Evolutionary conservation across 306 rosid species (phyloP).

Genomic region (Medicago ruthenica): DNA sequence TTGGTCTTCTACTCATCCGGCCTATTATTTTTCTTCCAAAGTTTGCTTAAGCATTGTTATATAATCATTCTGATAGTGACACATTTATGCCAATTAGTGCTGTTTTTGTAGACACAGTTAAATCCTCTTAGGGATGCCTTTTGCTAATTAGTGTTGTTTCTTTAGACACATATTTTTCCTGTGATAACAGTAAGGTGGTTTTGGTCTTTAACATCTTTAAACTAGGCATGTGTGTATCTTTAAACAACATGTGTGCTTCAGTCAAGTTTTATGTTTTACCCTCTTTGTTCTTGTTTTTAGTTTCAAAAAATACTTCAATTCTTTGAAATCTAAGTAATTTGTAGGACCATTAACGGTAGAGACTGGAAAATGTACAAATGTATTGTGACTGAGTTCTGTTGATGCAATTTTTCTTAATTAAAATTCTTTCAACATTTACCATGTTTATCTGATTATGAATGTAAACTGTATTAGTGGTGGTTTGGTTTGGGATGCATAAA

Average conservation of each 20-base stretch:
- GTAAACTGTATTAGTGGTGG: neutral
- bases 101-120: too few species aligned
- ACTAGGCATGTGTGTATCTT: neutral
- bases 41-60: slow-evolving; percentile 2
- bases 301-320: too few species aligned
- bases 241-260: too few species aligned
- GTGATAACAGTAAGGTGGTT: slow-evolving; percentile 28
- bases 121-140: too few species aligned
- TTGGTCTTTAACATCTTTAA: slow-evolving; percentile 6
- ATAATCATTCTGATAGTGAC: slow-evolving; percentile 5
- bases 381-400: slow-evolving; percentile 1
- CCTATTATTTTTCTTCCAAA: neutral
- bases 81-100: neutral
- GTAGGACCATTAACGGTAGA: slow-evolving; percentile 5
- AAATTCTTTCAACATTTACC: neutral
- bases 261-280: too few species aligned
- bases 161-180: slow-evolving; percentile 9
- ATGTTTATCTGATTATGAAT: slow-evolving; percentile 1
- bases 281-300: too few species aligned
- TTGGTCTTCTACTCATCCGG: neutral
- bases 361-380: slow-evolving; percentile 2
- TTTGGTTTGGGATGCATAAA: slow-evolving; percentile 12
- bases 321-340: too few species aligned
- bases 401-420: slow-evolving; percentile 2
- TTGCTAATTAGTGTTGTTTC: too few species aligned